A percentile compares a stretch with the other conserved stretches of the same genome.
These are phyloP conservation scores for Camelina sativa DNA, from an alignment of 345 rosid genomes.

Conservation along the genomic window DNA sequence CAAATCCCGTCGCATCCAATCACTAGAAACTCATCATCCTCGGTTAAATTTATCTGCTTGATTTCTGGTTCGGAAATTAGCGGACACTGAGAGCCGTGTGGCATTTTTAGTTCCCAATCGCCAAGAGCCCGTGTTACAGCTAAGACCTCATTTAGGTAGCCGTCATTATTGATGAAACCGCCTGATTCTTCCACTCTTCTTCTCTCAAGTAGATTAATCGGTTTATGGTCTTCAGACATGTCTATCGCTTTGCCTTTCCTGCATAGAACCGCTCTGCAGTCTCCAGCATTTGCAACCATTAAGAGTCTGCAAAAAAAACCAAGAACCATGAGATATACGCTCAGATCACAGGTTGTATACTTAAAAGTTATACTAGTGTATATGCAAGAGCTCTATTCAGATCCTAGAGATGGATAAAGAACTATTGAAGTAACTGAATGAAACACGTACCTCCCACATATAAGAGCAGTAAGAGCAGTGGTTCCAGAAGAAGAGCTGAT, in stretches of 20 bases:
- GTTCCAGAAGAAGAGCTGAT: slow-evolving; percentile 82
- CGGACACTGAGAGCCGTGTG: slow-evolving; percentile 64
- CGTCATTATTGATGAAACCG: slow-evolving; percentile 34
- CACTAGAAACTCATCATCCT: slow-evolving; percentile 88
- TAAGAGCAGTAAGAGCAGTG: slow-evolving; percentile 75
- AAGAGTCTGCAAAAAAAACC: slow-evolving; percentile 53
- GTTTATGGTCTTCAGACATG: slow-evolving; percentile 71
- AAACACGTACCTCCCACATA: slow-evolving; percentile 41
- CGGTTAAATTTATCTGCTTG: slow-evolving; percentile 56
- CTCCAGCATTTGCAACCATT: slow-evolving; percentile 51
- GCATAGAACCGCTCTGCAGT: slow-evolving; percentile 47
- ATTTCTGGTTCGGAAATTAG: slow-evolving; percentile 84
- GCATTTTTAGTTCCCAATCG: slow-evolving; percentile 85
- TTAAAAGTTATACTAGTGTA: too few relatives aligned
- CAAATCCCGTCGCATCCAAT: slow-evolving; percentile 93
- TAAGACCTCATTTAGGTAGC: slow-evolving; percentile 56
- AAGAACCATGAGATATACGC: neutral
- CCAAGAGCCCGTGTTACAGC: slow-evolving; percentile 87
- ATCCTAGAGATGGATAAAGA: neutral
- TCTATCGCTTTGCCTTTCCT: slow-evolving; percentile 45
- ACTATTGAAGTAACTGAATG: neutral
- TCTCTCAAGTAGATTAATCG: slow-evolving; percentile 60
- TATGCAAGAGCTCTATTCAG: neutral
- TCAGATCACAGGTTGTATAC: neutral
- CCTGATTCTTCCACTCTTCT: slow-evolving; percentile 69